Evolutionary conservation across 75 land plant species (phyloP).

Genomic region (Gnetum montanum): DNA sequence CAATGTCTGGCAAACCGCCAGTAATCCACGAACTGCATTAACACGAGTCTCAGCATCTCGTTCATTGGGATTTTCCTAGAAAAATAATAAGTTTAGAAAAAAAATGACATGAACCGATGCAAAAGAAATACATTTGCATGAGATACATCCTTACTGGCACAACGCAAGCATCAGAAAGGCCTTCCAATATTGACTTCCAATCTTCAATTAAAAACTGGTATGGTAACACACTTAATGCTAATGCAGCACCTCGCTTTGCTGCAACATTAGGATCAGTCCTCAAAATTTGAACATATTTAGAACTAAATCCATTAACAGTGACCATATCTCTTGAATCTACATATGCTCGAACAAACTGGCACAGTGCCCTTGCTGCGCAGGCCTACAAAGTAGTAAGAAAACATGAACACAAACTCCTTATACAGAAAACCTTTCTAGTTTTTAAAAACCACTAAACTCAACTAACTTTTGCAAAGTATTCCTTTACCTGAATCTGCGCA

Average conservation of each 20-base stretch:
- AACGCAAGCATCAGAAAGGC: slow-evolving; percentile 55
- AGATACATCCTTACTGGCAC: slow-evolving; percentile 28
- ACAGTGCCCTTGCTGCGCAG: slow-evolving; percentile 72
- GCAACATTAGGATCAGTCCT: slow-evolving; percentile 81
- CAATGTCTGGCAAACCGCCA: slow-evolving; percentile 73
- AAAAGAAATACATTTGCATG: not conserved
- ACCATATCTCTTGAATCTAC: slow-evolving; percentile 20
- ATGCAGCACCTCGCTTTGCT: slow-evolving; percentile 80
- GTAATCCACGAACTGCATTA: slow-evolving; percentile 74
- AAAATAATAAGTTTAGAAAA: slow-evolving; percentile 6
- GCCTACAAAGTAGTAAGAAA: slow-evolving; percentile 41
- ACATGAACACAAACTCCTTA: not conserved
- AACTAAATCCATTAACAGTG: slow-evolving; percentile 15
- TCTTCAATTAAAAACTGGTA: slow-evolving; percentile 34
- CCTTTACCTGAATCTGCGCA: slow-evolving; percentile 77
- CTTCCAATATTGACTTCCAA: slow-evolving; percentile 59
- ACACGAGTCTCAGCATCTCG: slow-evolving; percentile 97
- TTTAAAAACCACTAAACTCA: not conserved
- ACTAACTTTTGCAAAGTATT: not conserved
- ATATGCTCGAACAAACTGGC: slow-evolving; percentile 54
- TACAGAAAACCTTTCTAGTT: not conserved
- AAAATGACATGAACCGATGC: not conserved
- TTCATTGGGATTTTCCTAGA: slow-evolving; percentile 81
- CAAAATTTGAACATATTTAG: slow-evolving; percentile 57
- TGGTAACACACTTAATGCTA: slow-evolving; percentile 79